phyloP scores from a whole-genome alignment of 2,329 filamentous ascomycete genomes.

The Didymosphaeria variabile region DNA sequence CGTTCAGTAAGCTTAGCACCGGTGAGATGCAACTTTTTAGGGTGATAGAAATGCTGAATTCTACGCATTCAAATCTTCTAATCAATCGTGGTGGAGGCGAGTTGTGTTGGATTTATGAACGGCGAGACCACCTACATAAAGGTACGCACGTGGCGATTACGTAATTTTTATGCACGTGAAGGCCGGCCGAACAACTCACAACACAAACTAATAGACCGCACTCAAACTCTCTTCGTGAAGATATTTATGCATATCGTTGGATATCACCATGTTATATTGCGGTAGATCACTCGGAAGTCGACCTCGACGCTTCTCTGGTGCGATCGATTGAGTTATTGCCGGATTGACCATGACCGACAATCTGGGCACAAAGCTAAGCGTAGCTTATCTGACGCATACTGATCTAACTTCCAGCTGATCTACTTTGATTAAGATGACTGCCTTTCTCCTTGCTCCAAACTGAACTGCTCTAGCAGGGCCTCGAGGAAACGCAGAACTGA shows the following conservation, averaged over 20 bases:
- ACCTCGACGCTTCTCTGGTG: too few relatives aligned
- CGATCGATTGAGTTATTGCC: too few relatives aligned
- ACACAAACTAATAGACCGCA: neutral
- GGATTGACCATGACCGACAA: neutral
- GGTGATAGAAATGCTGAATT: neutral
- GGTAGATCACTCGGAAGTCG: too few relatives aligned
- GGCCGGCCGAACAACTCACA: neutral
- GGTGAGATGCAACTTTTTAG: neutral
- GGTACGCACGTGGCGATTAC: neutral
- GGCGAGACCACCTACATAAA: neutral
- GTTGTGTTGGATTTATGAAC: slow-evolving; percentile 1
- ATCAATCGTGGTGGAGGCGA: slow-evolving; percentile 12
- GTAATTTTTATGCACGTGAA: neutral
- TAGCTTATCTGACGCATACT: neutral
- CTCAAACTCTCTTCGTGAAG: too few relatives aligned
- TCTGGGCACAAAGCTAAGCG: neutral
- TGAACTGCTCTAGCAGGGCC: neutral
- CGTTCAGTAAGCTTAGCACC: neutral
- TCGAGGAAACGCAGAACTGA: neutral
- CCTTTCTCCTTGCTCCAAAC: neutral
- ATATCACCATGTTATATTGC: too few relatives aligned
- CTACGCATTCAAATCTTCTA: neutral
- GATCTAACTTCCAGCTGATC: neutral
- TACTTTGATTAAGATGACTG: neutral
- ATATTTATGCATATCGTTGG: too few relatives aligned